These are phyloP conservation scores for Microbotryum lychnidis-dioicae DNA, from an alignment of 1,284 basidiomycete genomes.

Conservation along the genomic window DNA sequence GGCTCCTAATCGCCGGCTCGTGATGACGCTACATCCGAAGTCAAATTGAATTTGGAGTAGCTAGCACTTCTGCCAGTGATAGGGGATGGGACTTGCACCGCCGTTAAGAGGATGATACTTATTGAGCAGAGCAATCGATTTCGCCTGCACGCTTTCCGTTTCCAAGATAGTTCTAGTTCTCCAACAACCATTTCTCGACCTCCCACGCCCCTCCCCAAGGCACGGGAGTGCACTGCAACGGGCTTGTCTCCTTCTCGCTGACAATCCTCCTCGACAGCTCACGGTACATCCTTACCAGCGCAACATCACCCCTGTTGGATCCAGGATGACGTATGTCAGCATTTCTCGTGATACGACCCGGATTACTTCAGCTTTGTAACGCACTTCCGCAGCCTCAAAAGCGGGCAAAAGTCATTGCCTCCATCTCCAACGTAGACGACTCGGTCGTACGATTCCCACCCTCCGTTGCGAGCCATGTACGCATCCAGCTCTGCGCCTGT, in stretches of 20 bases:
- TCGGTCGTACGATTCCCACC: constrained; percentile 57
- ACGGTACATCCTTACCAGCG: constrained; percentile 65
- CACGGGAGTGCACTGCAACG: constrained; percentile 61
- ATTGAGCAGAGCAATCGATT: too few species aligned
- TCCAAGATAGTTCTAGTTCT: constrained; percentile 3
- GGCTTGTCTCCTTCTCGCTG: constrained; percentile 53
- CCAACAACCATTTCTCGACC: constrained; percentile 67
- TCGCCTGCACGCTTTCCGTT: too few species aligned
- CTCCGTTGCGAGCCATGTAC: constrained; percentile 63
- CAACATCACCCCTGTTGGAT: constrained; percentile 57
- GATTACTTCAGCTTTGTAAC: constrained; percentile 32
- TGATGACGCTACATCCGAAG: too few species aligned
- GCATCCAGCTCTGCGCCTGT: constrained; percentile 77
- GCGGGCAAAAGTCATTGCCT: constrained; percentile 89
- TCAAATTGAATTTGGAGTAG: too few species aligned
- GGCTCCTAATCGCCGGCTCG: too few species aligned
- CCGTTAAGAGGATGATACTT: too few species aligned
- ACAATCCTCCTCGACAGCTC: constrained; percentile 68
- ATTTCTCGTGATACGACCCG: neutral
- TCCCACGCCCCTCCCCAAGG: constrained; percentile 93
- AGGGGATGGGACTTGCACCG: too few species aligned
- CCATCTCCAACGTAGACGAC: constrained; percentile 92
- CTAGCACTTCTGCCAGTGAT: too few species aligned
- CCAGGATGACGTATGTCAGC: too few species aligned
- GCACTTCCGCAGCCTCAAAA: constrained; percentile 66